phyloP scores from a whole-genome alignment of 257 asterid species.

The Sherardia arvensis region DNA sequence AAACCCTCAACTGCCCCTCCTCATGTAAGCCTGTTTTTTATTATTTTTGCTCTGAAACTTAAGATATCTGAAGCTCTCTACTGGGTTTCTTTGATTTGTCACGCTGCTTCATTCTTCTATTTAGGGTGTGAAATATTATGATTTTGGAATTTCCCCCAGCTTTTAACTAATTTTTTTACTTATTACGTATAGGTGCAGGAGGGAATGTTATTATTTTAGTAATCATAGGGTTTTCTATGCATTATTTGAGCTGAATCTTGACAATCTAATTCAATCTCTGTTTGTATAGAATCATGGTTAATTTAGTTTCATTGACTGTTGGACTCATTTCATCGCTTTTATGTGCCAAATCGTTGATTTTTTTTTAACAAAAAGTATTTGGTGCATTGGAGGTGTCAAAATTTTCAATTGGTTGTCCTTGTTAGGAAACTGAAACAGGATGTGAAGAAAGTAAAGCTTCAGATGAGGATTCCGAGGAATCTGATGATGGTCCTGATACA shows the following conservation, averaged over 20 bases:
- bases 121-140: background rate
- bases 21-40: constrained; percentile 25
- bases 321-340: background rate
- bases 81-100: background rate
- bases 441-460: constrained; percentile 36
- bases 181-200: background rate
- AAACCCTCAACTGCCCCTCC: constrained; percentile 34
- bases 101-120: background rate
- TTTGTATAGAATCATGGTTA: background rate
- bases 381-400: background rate
- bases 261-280: background rate
- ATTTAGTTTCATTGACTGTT: background rate
- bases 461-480: constrained; percentile 40
- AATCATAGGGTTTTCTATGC: background rate
- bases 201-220: background rate
- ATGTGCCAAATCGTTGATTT: background rate
- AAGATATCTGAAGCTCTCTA: background rate
- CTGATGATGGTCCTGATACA: constrained; percentile 81
- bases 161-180: too few relatives aligned
- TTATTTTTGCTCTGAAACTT: background rate
- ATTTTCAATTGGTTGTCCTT: constrained; percentile 5
- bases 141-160: too few relatives aligned
- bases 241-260: background rate
- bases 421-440: constrained; percentile 41
- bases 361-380: background rate